These are phyloP conservation scores for Fragilariopsis cylindrus DNA, from an alignment of 108 stramenopile genomes.

Conservation along the genomic window DNA sequence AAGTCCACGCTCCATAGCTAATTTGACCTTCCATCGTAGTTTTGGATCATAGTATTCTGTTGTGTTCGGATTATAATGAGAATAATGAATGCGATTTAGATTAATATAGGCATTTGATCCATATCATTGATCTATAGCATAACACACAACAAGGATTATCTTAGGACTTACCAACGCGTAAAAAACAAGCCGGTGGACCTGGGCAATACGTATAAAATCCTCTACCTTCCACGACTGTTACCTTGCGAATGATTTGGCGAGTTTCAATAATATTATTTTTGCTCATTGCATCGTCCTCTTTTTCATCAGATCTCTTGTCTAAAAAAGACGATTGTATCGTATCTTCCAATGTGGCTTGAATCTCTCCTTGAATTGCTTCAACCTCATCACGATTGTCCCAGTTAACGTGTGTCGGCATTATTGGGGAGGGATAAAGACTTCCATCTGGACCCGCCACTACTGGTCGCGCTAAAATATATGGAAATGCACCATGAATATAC, in stretches of 20 bases:
- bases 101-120: neutral
- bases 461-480: constrained; percentile 82
- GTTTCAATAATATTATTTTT: constrained; percentile 8
- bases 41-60: constrained; percentile 85
- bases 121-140: neutral
- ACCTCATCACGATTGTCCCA: constrained; percentile 68
- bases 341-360: constrained; percentile 43
- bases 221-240: constrained; percentile 74
- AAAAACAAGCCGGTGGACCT: constrained; percentile 47
- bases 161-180: constrained; percentile 23
- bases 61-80: neutral
- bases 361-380: constrained; percentile 22
- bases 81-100: neutral
- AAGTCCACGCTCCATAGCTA: constrained; percentile 73
- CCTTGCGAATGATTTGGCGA: constrained; percentile 52
- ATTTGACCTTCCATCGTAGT: constrained; percentile 80
- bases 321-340: constrained; percentile 41
- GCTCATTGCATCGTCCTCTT: constrained; percentile 8
- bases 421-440: constrained; percentile 43
- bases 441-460: constrained; percentile 76
- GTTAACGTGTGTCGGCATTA: constrained; percentile 47
- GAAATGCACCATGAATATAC: constrained; percentile 84
- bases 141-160: neutral
- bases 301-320: constrained; percentile 10
- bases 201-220: constrained; percentile 86